Evolutionary conservation across 768 basidiomycete genomes (phyloP).

Genomic region (Amanita pallidorosea): DNA sequence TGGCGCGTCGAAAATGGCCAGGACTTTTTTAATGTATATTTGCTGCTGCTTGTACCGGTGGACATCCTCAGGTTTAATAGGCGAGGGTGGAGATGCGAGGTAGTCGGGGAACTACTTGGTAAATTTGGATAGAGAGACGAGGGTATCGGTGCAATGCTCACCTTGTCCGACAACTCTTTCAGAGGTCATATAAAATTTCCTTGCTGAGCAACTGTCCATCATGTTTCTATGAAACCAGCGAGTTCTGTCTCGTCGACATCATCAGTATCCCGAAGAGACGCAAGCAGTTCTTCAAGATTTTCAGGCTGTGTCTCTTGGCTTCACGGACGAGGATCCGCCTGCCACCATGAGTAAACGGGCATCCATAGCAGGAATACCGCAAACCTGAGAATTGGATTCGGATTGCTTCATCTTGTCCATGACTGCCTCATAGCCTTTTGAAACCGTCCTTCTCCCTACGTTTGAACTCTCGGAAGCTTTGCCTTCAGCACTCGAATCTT

Average conservation of each 20-base stretch:
- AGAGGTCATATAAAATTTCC: constrained; percentile 82
- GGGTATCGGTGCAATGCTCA: constrained; percentile 16
- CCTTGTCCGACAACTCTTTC: constrained; percentile 68
- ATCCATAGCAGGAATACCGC: constrained; percentile 6
- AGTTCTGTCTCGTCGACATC: constrained; percentile 38
- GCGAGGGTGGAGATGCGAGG: constrained; percentile 42
- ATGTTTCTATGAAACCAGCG: constrained; percentile 66
- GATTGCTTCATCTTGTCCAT: constrained; percentile 67
- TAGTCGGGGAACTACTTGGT: constrained; percentile 63
- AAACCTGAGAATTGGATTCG: constrained; percentile 43
- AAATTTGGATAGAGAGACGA: background rate
- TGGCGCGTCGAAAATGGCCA: constrained; percentile 55
- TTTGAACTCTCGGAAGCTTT: constrained; percentile 1
- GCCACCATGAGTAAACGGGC: background rate
- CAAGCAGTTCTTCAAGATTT: constrained; percentile 41
- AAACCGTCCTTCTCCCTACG: constrained; percentile 24
- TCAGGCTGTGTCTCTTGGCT: constrained; percentile 18
- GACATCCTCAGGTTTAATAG: constrained; percentile 47
- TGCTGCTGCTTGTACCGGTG: constrained; percentile 57
- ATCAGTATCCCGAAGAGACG: constrained; percentile 29
- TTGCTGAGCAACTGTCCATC: constrained; percentile 78
- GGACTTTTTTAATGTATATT: constrained; percentile 41
- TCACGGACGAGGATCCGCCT: constrained; percentile 12
- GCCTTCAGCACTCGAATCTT: constrained; percentile 2
- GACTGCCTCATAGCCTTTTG: constrained; percentile 61